Base-by-base conservation (phyloP, 176 grass and related monocot genomes). In the Paspalum vaginatum region DNA sequence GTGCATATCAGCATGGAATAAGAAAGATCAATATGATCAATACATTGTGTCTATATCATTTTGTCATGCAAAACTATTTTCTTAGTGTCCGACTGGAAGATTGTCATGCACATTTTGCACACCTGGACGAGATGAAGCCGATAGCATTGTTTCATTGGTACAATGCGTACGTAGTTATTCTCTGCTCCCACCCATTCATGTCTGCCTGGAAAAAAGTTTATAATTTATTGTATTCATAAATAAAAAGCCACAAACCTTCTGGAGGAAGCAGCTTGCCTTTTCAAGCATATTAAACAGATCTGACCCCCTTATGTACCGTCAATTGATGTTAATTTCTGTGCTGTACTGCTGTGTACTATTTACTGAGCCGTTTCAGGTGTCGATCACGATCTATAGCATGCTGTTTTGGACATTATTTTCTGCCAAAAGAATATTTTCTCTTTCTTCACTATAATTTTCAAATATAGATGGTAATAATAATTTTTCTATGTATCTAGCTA, bases 131-230 rank as follows among this genome's bases (percentile, higher is more conserved):
- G 73, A 42, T 59, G 22, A 77, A 79, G 74, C 22, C 22, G 24
- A 42, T 75, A 79, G 8, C 56, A 48, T 79, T 56, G 11, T 70
- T 74, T 57, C 56, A 81, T 54, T 72, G 55, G n/a, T 42, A 38
- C 18, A 5, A 78, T 68, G 17, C 57, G 47, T 57, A 44, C 53
- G 82, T 81, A 16, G 16, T 91, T 83, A 43, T 50, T 44, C 4
- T 12, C 70, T 82, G 56, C 79, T 69, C n/a, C 20, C 47, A 69
- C 62, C 62, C 22, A 32, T 74, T 85, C 68, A 83, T 82, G 58
- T 39, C 38, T 91, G 41, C 60, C 60, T 74, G 45, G 56, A 59
- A 59, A 70, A 61, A 70, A 83, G 16, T 71, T 88, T 83, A 65
- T 77, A 75, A 62, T 9, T 21, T 80, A 42, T 74, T 75, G 55